Conservation (phyloP, 306 rosid species). For the Clitoria ternatea region DNA sequence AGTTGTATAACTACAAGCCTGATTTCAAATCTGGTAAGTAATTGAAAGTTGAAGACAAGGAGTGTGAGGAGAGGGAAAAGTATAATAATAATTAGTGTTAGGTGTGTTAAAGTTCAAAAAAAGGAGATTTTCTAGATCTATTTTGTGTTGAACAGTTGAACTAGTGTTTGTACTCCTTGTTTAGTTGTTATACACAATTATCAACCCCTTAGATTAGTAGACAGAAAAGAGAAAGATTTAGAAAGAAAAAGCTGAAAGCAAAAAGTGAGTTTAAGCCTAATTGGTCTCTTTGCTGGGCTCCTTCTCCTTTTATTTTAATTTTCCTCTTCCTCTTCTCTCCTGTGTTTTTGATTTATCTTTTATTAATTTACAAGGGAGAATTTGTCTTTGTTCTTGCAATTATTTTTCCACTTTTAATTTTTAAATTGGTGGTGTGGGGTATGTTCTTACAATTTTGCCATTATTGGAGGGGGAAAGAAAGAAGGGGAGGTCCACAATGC, state of each 20-base stretch:
- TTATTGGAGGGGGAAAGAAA: slow-evolving; percentile 35
- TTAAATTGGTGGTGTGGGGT: slow-evolving; percentile 33
- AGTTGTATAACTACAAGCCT: slow-evolving; percentile 38
- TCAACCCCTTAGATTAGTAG: slow-evolving; percentile 33
- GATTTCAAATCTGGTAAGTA: too few relatives aligned
- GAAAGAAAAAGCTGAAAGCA: too few relatives aligned
- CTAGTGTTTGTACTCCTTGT: too few relatives aligned
- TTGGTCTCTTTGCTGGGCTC: slow-evolving; percentile 19
- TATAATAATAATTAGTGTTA: slow-evolving; percentile 32
- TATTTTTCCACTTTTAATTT: slow-evolving; percentile 5
- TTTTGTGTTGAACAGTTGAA: too few relatives aligned
- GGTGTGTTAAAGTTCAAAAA: slow-evolving; percentile 22
- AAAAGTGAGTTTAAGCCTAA: slow-evolving; percentile 29
- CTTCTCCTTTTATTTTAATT: too few relatives aligned
- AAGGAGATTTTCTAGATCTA: too few relatives aligned
- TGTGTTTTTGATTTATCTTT: too few relatives aligned
- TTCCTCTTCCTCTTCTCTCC: background rate
- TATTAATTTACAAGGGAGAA: slow-evolving; percentile 28
- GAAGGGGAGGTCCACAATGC: slow-evolving; percentile 35
- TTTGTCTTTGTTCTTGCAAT: slow-evolving; percentile 37
- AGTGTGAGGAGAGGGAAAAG: background rate
- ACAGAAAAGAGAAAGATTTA: slow-evolving; percentile 40
- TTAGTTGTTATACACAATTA: slow-evolving; percentile 37
- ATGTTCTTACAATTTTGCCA: slow-evolving; percentile 22
- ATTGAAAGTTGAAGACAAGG: slow-evolving; percentile 9